Conservation (phyloP, 352 stramenopile genomes). For the Phytophthora pistaciae region DNA sequence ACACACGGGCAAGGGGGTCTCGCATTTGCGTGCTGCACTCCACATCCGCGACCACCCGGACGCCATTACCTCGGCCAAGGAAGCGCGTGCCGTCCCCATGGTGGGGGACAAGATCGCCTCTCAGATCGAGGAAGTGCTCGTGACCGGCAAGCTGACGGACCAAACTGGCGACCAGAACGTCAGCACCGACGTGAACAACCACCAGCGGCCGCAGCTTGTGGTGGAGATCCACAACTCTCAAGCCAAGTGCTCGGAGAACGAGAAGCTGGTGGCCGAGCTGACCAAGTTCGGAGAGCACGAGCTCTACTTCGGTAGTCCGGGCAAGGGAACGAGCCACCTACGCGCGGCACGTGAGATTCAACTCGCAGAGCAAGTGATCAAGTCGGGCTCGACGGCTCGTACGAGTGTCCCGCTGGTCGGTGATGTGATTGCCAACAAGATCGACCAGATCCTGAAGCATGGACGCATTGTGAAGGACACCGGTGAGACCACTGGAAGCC, state of each 20-base stretch:
- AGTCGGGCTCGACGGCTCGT: constrained; percentile 55
- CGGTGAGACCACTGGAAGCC: constrained; percentile 14
- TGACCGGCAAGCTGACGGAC: constrained; percentile 63
- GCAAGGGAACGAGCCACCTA: constrained; percentile 76
- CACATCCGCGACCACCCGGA: constrained; percentile 64
- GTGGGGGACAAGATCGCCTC: constrained; percentile 65
- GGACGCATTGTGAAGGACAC: constrained; percentile 69
- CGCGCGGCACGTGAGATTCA: constrained; percentile 74
- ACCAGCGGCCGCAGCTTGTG: constrained; percentile 57
- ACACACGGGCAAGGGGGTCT: constrained; percentile 80
- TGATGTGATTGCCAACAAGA: constrained; percentile 80
- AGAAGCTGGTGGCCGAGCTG: constrained; percentile 70
- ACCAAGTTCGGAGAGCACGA: constrained; percentile 78
- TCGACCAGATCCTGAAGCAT: constrained; percentile 79
- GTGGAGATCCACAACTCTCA: constrained; percentile 50
- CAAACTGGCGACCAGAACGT: constrained; percentile 56
- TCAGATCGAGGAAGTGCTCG: constrained; percentile 71
- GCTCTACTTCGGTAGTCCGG: constrained; percentile 73
- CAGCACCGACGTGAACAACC: constrained; percentile 44
- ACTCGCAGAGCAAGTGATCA: constrained; percentile 56
- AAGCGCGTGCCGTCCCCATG: constrained; percentile 54
- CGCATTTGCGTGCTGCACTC: constrained; percentile 71
- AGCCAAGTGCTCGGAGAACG: constrained; percentile 66
- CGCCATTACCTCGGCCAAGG: constrained; percentile 51
- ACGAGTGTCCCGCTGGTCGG: constrained; percentile 63